Percentiles rank a stretch among this genome's conserved stretches.
These are phyloP conservation scores for Alternaria atra DNA, from an alignment of 2,329 filamentous ascomycete species.

Conservation along the genomic window DNA sequence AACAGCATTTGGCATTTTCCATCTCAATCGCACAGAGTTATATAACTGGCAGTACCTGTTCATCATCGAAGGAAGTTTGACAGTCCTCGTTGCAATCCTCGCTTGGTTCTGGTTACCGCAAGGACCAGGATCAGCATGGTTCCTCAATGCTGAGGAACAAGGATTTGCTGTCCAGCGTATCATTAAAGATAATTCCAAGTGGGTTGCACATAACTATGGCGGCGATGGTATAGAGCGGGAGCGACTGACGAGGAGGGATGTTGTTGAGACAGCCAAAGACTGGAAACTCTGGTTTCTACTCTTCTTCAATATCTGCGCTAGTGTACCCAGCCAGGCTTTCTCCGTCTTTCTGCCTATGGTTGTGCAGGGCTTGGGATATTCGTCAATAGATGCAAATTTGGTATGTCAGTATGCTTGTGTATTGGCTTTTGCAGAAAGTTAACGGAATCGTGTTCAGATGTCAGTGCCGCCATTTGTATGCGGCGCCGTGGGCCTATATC, in stretches of 20 bases:
- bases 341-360: constrained; percentile 59
- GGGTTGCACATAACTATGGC: neutral
- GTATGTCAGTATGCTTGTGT: constrained; percentile 2
- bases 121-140: constrained; percentile 40
- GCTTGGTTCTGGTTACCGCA: constrained; percentile 39
- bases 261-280: constrained; percentile 26
- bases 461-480: constrained; percentile 60
- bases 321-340: constrained; percentile 50
- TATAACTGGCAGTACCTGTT: constrained; percentile 60
- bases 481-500: constrained; percentile 57
- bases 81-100: constrained; percentile 41
- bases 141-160: constrained; percentile 49
- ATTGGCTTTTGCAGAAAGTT: neutral
- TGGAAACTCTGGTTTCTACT: constrained; percentile 37
- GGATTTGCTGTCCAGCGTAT: constrained; percentile 28
- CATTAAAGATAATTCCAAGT: constrained; percentile 21
- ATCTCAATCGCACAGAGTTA: constrained; percentile 55
- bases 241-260: constrained; percentile 26
- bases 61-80: constrained; percentile 53
- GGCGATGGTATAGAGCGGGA: constrained; percentile 13
- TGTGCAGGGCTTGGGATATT: constrained; percentile 47
- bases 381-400: constrained; percentile 29
- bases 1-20: constrained; percentile 55
- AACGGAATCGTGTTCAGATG: constrained; percentile 29
- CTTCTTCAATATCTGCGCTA: constrained; percentile 55